phyloP scores from a whole-genome alignment of 164 flowering plant genomes.

The Umbellularia californica region DNA sequence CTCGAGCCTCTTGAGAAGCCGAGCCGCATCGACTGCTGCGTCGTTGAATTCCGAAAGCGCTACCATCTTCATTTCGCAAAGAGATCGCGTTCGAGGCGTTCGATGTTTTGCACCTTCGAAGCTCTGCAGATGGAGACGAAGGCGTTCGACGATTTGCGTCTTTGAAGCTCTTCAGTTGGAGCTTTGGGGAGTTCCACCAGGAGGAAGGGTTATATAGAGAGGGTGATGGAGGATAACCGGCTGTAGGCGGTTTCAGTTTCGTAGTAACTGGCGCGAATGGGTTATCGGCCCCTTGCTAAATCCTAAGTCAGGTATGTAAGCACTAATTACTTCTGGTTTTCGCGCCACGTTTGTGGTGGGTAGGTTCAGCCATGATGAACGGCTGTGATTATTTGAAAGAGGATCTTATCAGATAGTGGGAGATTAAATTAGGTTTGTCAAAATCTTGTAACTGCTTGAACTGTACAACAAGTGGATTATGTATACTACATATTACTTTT shows the following conservation, averaged over 20 bases:
- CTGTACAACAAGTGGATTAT: too few relatives aligned
- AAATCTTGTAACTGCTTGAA: too few relatives aligned
- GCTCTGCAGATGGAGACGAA: not conserved
- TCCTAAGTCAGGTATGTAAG: too few relatives aligned
- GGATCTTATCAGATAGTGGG: too few relatives aligned
- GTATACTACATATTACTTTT: too few relatives aligned
- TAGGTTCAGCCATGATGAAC: too few relatives aligned
- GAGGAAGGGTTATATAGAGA: not conserved
- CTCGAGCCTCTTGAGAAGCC: not conserved
- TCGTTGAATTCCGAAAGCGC: not conserved
- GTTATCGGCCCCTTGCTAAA: not conserved
- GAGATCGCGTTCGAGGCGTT: not conserved
- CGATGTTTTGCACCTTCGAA: not conserved
- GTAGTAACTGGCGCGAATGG: not conserved
- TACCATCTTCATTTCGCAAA: not conserved
- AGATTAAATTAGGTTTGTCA: too few relatives aligned
- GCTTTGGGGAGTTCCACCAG: too few relatives aligned
- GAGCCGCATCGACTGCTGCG: not conserved
- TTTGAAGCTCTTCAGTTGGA: not conserved
- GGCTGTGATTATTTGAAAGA: too few relatives aligned
- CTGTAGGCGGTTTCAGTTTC: not conserved
- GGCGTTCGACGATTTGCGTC: not conserved
- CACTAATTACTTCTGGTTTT: too few relatives aligned
- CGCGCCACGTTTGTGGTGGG: too few relatives aligned
- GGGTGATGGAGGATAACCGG: not conserved